These are phyloP conservation scores for Sporothrix curviconia DNA, from an alignment of 2,329 filamentous ascomycete species.

Conservation along the genomic window DNA sequence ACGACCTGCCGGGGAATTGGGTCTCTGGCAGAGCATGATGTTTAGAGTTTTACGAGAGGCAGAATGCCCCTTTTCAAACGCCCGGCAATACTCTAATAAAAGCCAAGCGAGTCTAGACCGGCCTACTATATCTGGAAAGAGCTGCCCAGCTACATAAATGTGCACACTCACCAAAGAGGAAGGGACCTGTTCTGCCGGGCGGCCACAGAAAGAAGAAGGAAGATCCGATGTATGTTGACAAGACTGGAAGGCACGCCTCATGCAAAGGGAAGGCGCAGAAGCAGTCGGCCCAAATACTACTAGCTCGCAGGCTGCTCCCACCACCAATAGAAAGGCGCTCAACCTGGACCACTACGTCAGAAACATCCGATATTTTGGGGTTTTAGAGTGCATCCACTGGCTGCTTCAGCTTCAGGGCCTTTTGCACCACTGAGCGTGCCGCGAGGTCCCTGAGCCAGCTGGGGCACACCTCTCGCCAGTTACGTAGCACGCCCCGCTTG, in stretches of 20 bases:
- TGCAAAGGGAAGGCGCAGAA: background rate
- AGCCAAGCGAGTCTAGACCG: background rate
- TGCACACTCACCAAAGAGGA: too few species aligned
- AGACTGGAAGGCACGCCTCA: background rate
- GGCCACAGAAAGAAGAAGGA: background rate
- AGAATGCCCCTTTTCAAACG: too few species aligned
- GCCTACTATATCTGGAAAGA: background rate
- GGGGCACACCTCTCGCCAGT: slow-evolving; percentile 5
- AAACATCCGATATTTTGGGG: slow-evolving; percentile 7
- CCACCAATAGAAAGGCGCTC: background rate
- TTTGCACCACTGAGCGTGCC: background rate
- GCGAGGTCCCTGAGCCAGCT: background rate
- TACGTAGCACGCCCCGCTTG: slow-evolving; percentile 9
- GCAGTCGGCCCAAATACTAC: too few species aligned
- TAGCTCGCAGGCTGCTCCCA: background rate
- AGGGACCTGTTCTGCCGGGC: too few species aligned
- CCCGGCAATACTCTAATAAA: too few species aligned
- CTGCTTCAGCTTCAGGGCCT: background rate
- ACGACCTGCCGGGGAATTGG: too few species aligned
- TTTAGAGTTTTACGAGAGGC: too few species aligned
- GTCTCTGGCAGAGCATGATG: too few species aligned
- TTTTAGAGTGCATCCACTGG: background rate
- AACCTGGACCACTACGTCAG: slow-evolving; percentile 6
- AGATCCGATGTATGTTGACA: background rate
- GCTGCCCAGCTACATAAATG: too few species aligned